Percentiles rank a stretch among this genome's conserved stretches.
Conservation (phyloP, 2,329 filamentous ascomycete genomes). For the Orbilia brochopaga region DNA sequence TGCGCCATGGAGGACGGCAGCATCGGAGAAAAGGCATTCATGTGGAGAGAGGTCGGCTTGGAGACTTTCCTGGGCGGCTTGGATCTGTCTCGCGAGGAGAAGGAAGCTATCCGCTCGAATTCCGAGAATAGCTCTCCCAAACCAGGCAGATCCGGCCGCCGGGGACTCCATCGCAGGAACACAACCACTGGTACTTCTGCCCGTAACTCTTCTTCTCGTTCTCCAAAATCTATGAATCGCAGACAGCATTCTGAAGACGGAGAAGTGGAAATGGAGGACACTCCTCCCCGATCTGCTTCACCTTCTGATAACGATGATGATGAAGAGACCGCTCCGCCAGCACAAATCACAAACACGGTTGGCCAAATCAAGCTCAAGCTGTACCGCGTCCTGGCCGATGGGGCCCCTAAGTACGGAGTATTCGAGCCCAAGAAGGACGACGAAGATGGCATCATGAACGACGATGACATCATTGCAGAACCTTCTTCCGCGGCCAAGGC, state of each 20-base stretch:
- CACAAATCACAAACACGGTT: constrained; percentile 48
- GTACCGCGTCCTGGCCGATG: constrained; percentile 46
- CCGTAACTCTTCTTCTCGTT: constrained; percentile 38
- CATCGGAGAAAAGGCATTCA: constrained; percentile 91
- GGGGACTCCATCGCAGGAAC: constrained; percentile 43
- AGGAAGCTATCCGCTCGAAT: constrained; percentile 41
- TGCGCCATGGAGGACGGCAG: constrained; percentile 92
- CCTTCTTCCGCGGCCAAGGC: constrained; percentile 46
- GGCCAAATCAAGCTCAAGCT: constrained; percentile 50
- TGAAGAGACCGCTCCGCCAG: constrained; percentile 44
- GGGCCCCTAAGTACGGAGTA: constrained; percentile 50
- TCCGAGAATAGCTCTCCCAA: constrained; percentile 42
- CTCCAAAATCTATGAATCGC: constrained; percentile 31
- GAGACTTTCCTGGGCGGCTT: constrained; percentile 96
- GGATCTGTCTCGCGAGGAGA: constrained; percentile 65
- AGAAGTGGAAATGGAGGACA: constrained; percentile 48
- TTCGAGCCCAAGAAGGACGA: constrained; percentile 50
- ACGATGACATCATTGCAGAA: constrained; percentile 47
- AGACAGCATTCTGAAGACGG: constrained; percentile 45
- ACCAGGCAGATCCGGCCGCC: constrained; percentile 37
- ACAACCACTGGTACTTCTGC: constrained; percentile 36
- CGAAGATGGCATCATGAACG: constrained; percentile 46
- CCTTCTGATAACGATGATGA: constrained; percentile 49
- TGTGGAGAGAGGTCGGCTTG: constrained; percentile 94
- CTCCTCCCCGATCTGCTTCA: constrained; percentile 48